phyloP scores from a whole-genome alignment of 257 asterid genomes.

The Solanum pennellii region DNA sequence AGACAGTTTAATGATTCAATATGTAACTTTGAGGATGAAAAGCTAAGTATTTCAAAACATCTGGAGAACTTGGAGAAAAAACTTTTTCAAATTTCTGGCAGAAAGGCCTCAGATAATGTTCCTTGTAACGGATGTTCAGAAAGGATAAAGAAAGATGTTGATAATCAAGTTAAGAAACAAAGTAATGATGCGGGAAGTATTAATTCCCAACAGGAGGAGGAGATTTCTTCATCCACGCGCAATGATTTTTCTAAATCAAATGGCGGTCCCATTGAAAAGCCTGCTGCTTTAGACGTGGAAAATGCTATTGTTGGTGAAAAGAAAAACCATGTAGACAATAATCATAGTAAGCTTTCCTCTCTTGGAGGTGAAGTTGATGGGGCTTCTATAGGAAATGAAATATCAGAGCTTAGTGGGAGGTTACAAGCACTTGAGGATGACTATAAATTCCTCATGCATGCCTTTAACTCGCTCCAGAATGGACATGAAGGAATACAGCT shows the following conservation, averaged over 20 bases:
- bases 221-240: not conserved
- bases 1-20: slow-evolving; percentile 8
- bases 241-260: slow-evolving; percentile 2
- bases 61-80: not conserved
- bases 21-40: slow-evolving; percentile 38
- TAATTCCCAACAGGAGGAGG: slow-evolving; percentile 15
- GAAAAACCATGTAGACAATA: not conserved
- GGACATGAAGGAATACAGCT: slow-evolving; percentile 38
- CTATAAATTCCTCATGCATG: slow-evolving; percentile 24
- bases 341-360: not conserved
- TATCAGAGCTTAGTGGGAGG: slow-evolving; percentile 24
- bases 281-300: slow-evolving; percentile 9
- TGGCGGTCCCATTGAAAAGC: slow-evolving; percentile 7
- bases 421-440: slow-evolving; percentile 46
- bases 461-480: slow-evolving; percentile 25
- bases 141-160: slow-evolving; percentile 1
- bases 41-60: slow-evolving; percentile 10
- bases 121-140: slow-evolving; percentile 13
- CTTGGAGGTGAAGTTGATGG: slow-evolving; percentile 9
- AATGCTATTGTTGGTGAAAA: slow-evolving; percentile 3
- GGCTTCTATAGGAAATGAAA: slow-evolving; percentile 20
- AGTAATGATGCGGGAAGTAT: not conserved
- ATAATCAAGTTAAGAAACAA: slow-evolving; percentile 1
- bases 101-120: slow-evolving; percentile 8
- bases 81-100: slow-evolving; percentile 26